A percentile compares a stretch with the other conserved stretches of the same genome.
Conservation (phyloP, 441 rosid species). For the Erodium moschatum region DNA sequence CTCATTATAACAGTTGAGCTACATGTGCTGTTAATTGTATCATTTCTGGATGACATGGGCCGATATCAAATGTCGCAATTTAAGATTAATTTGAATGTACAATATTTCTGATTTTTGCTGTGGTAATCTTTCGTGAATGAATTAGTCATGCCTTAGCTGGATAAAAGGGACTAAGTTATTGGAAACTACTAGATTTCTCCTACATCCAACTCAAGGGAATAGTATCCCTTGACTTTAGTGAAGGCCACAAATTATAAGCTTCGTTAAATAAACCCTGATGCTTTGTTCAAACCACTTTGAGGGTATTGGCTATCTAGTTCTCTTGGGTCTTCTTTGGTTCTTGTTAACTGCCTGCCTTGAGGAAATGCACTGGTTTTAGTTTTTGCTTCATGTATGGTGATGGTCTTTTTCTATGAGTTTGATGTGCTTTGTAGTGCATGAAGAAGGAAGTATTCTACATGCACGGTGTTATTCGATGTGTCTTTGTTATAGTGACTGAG, state of each 20-base stretch:
- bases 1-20: conserved; percentile 15
- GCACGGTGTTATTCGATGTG: too few relatives aligned
- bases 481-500: too few relatives aligned
- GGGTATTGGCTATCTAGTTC: not conserved
- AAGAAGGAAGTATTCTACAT: too few relatives aligned
- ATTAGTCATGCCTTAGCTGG: too few relatives aligned
- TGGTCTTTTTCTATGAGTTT: not conserved
- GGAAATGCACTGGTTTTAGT: not conserved
- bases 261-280: too few relatives aligned
- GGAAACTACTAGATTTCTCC: too few relatives aligned
- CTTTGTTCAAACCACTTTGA: too few relatives aligned
- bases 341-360: not conserved
- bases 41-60: not conserved
- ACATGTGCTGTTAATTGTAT: not conserved
- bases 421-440: too few relatives aligned
- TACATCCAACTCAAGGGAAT: too few relatives aligned
- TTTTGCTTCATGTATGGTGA: not conserved
- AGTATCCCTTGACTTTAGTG: too few relatives aligned
- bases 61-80: not conserved
- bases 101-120: not conserved
- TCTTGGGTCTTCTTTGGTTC: not conserved
- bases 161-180: too few relatives aligned
- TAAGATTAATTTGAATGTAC: not conserved
- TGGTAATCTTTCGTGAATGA: not conserved
- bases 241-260: too few relatives aligned